Conservation (phyloP, 805 yeast genomes). For the Candida nemodendra region DNA sequence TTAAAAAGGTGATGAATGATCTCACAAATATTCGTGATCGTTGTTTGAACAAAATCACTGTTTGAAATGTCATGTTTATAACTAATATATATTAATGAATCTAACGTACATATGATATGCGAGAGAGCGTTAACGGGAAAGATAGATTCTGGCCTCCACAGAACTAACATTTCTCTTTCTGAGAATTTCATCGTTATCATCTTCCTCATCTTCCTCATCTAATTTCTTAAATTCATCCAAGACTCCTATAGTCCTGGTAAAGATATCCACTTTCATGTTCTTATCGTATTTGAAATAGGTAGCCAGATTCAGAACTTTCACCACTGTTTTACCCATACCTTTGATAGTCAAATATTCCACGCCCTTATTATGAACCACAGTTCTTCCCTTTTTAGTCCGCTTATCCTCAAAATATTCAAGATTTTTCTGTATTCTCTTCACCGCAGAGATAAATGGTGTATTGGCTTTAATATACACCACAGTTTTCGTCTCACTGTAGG, state of each 20-base stretch:
- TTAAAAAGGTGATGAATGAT: constrained; percentile 52
- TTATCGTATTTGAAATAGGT: constrained; percentile 53
- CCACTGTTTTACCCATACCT: constrained; percentile 78
- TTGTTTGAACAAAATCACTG: constrained; percentile 32
- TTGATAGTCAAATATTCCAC: constrained; percentile 50
- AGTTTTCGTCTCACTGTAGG: constrained; percentile 44
- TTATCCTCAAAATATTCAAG: constrained; percentile 36
- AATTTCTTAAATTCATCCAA: constrained; percentile 59
- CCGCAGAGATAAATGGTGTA: constrained; percentile 72
- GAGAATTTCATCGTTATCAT: constrained; percentile 35
- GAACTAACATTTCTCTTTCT: constrained; percentile 47
- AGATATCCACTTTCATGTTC: constrained; percentile 53
- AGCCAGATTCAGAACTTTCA: constrained; percentile 61
- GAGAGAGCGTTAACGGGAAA: constrained; percentile 1
- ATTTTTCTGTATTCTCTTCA: constrained; percentile 60
- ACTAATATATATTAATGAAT: background rate
- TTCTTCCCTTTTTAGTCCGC: constrained; percentile 42
- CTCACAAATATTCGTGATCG: constrained; percentile 43
- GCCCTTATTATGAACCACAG: constrained; percentile 16
- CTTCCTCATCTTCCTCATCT: constrained; percentile 26
- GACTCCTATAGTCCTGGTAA: constrained; percentile 65
- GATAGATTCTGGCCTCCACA: constrained; percentile 43
- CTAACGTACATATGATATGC: background rate
- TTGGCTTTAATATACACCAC: constrained; percentile 56
- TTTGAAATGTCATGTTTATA: background rate